Evolutionary conservation across 2,329 filamentous ascomycete species (phyloP), one percentile per base, ranked within the genome.

Genomic region (Gliomastix tumulicola): DNA sequence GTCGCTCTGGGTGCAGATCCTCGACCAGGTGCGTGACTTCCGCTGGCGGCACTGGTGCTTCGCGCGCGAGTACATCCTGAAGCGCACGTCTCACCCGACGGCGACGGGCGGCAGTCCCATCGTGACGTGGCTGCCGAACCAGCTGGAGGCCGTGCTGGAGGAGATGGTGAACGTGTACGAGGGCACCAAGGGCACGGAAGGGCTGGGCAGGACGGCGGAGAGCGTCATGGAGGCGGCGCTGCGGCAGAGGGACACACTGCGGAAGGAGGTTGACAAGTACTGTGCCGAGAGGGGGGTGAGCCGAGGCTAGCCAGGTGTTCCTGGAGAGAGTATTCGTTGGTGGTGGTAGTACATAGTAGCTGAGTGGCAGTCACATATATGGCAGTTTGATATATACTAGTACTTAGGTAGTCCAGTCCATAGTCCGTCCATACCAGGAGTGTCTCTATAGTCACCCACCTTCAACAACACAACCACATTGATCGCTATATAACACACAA

Each of bases 1-100:
- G 13, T 59, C 72, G 35, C 63, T 82, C 5, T 86, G 82, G 64
- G 65, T 85, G 5, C 65, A 74, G 43, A 68, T 79, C 19, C 67
- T 89, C 33, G 72, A 90, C 55, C 79, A 88, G 58, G 82, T 90
- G 8, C 76, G 85, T 38, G 83, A 87, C 55, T 90, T 90, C 65
- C 68, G 85, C 41, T 90, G 84, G 82, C 69, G 85, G 7, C 85
- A 90, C 59, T 90, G 85, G 85, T 86, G 83, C 56, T 90, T 90
- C 54, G 86, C 84, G 3, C 71, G 84, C 41, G 84, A 89, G 66
- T 90, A 90, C 54, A 89, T 90, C 49, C 71, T 90, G 44, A 87
- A 88, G 68, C 76, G 78, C 51, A 88, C 82, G 1, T 67, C 65
- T 15, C 84, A 90, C 53, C 84, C 85, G 1, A 87, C 82, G 3